A percentile compares a stretch with the other conserved stretches of the same genome.
These are phyloP conservation scores for Globisporangium cederbergense DNA, from an alignment of 352 stramenopile genomes.

Conservation along the genomic window DNA sequence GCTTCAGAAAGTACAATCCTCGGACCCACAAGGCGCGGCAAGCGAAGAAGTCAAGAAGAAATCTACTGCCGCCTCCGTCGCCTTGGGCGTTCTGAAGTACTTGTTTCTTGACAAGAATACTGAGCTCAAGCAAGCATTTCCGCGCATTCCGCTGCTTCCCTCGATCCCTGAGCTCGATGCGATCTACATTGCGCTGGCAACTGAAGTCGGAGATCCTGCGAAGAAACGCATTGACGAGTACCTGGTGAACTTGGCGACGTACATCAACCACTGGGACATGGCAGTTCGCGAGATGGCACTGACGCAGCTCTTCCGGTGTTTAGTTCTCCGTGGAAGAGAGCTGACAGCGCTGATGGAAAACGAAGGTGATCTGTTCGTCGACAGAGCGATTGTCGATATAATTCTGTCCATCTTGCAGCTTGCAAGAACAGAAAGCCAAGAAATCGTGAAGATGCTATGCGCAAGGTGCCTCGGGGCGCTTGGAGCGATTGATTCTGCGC, in stretches of 20 bases:
- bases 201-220: conserved; percentile 50
- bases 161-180: conserved; percentile 64
- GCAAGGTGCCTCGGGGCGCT: conserved; percentile 72
- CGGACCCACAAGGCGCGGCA: not conserved
- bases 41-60: not conserved
- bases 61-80: conserved; percentile 10
- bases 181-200: conserved; percentile 48
- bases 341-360: conserved; percentile 67
- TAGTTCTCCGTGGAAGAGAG: conserved; percentile 61
- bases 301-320: conserved; percentile 55
- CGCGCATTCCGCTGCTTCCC: conserved; percentile 65
- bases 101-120: conserved; percentile 67
- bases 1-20: conserved; percentile 17
- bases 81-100: conserved; percentile 51
- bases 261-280: conserved; percentile 78
- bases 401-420: conserved; percentile 70
- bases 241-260: conserved; percentile 48
- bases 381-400: conserved; percentile 49
- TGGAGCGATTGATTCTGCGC: conserved; percentile 74
- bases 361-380: conserved; percentile 64
- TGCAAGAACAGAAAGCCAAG: conserved; percentile 55
- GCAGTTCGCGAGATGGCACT: conserved; percentile 77
- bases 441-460: conserved; percentile 67
- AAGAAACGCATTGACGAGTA: conserved; percentile 43
- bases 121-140: conserved; percentile 62